Percentiles rank a stretch among this genome's conserved stretches.
Conservation (phyloP, 768 basidiomycete genomes). For the Mycena chlorophos region DNA sequence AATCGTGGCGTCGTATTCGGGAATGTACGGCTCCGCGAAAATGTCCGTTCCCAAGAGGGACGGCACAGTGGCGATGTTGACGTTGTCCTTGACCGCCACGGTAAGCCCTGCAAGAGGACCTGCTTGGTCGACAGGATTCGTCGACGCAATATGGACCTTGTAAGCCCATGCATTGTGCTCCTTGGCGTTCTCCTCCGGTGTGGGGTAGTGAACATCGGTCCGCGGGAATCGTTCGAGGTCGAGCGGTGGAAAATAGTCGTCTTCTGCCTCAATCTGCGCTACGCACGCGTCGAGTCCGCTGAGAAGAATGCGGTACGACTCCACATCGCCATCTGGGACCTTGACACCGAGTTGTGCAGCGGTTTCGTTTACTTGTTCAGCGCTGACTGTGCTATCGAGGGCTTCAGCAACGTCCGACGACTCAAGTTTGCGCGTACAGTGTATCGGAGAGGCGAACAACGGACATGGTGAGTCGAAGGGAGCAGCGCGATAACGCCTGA, state of each 20-base stretch:
- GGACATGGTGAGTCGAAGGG: conserved; percentile 6
- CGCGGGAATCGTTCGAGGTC: conserved; percentile 20
- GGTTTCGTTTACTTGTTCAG: conserved; percentile 12
- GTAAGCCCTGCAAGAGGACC: conserved; percentile 30
- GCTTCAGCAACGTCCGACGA: neutral
- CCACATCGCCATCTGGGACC: conserved; percentile 8
- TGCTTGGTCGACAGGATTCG: conserved; percentile 1
- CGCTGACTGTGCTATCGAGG: conserved; percentile 11
- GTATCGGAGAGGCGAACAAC: conserved; percentile 16
- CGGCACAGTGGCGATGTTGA: conserved; percentile 50
- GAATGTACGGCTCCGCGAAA: conserved; percentile 49
- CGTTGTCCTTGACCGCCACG: conserved; percentile 66
- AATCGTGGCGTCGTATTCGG: conserved; percentile 63
- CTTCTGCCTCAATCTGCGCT: conserved; percentile 9
- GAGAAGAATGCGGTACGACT: conserved; percentile 13
- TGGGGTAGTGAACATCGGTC: conserved; percentile 15
- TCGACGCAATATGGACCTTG: conserved; percentile 22
- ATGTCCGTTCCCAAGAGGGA: conserved; percentile 56
- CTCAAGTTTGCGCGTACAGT: conserved; percentile 4
- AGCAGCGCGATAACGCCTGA: neutral
- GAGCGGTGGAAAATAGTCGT: conserved; percentile 17
- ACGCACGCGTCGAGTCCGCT: conserved; percentile 17
- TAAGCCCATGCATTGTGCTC: conserved; percentile 22
- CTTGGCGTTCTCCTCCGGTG: conserved; percentile 13
- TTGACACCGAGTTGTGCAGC: conserved; percentile 11